phyloP scores from a whole-genome alignment of 2,329 filamentous ascomycete genomes.

The Colletotrichum paranaense region DNA sequence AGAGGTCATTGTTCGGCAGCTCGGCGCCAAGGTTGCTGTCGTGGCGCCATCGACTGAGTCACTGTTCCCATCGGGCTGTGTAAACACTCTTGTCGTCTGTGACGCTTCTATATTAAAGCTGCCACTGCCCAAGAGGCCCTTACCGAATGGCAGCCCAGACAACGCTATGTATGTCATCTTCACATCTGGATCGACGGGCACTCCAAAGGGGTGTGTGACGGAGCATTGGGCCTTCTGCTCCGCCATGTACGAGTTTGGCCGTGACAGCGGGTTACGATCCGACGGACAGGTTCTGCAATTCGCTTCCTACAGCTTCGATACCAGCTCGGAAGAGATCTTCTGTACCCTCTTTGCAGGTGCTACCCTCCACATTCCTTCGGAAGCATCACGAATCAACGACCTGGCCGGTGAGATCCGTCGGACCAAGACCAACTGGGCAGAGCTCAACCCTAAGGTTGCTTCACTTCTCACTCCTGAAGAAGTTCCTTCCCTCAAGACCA shows the following conservation, averaged over 20 bases:
- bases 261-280: conserved; percentile 10
- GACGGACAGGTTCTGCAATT: conserved; percentile 49
- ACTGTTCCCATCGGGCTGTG: not conserved
- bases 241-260: conserved; percentile 2
- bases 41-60: not conserved
- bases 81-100: not conserved
- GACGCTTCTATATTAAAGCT: not conserved
- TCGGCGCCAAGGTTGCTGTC: not conserved
- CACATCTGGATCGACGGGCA: not conserved
- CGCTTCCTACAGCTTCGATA: conserved; percentile 64
- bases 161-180: not conserved
- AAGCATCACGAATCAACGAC: conserved; percentile 59
- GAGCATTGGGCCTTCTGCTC: not conserved
- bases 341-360: conserved; percentile 65
- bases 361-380: conserved; percentile 67
- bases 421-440: conserved; percentile 63
- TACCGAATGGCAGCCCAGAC: not conserved
- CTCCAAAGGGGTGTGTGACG: not conserved
- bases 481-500: conserved; percentile 50
- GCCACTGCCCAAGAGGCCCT: not conserved
- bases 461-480: conserved; percentile 49
- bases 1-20: not conserved
- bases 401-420: conserved; percentile 59
- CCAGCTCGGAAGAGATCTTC: conserved; percentile 62
- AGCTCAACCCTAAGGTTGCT: conserved; percentile 69